A percentile compares a stretch with the other conserved stretches of the same genome.
Conservation (phyloP, 2,329 filamentous ascomycete species). For the Fusarium metavorans region DNA sequence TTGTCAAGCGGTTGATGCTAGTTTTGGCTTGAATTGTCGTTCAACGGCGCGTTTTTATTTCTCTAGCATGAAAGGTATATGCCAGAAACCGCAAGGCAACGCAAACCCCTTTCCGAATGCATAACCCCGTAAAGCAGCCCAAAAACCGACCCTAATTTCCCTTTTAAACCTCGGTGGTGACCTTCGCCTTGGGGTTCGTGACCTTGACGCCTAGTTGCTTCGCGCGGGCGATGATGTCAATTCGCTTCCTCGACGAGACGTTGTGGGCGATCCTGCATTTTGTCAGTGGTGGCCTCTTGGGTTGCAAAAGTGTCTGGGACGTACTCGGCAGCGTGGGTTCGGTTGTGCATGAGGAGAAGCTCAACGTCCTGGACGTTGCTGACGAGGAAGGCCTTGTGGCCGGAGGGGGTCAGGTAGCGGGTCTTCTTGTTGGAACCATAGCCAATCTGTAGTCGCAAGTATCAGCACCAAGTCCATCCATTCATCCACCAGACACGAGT, state of each 20-base stretch:
- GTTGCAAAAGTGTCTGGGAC: constrained; percentile 52
- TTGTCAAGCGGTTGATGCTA: constrained; percentile 35
- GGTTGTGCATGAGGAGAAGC: constrained; percentile 99
- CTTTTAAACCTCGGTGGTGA: constrained; percentile 89
- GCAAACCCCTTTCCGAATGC: constrained; percentile 48
- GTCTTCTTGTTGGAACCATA: constrained; percentile 99
- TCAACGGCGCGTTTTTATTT: constrained; percentile 48
- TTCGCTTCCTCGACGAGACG: constrained; percentile 98
- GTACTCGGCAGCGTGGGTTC: constrained; percentile 98
- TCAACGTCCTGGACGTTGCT: constrained; percentile 96
- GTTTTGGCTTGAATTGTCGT: constrained; percentile 37
- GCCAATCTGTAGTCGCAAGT: constrained; percentile 77
- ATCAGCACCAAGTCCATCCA: constrained; percentile 30
- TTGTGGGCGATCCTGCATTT: constrained; percentile 90
- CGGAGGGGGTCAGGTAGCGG: constrained; percentile 97
- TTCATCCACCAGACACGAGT: neutral
- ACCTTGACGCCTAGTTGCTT: constrained; percentile 99
- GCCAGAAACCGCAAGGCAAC: constrained; percentile 47
- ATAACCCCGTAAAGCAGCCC: constrained; percentile 47
- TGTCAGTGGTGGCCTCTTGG: constrained; percentile 14
- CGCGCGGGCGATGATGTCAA: constrained; percentile 96
- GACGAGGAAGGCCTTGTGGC: constrained; percentile 99
- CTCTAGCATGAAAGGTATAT: constrained; percentile 46
- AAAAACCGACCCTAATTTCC: constrained; percentile 43
- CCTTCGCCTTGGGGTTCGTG: constrained; percentile 98